These are phyloP conservation scores for Moesziomyces globuligerus DNA, from an alignment of 1,284 basidiomycete genomes.

Conservation along the genomic window DNA sequence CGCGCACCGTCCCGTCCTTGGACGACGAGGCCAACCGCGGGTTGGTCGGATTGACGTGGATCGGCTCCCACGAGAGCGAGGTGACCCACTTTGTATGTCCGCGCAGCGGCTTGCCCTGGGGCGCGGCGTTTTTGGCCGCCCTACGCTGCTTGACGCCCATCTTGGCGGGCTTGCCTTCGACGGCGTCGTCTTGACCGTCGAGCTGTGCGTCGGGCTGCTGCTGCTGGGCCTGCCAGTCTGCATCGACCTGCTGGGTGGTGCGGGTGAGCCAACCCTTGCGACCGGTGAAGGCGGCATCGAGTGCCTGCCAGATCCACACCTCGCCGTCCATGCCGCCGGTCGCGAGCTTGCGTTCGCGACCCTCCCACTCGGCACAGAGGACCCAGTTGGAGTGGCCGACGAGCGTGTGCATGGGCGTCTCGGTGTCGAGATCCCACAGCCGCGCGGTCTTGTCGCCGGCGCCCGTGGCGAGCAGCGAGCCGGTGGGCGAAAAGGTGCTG, in stretches of 20 bases:
- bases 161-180: slow-evolving; percentile 25
- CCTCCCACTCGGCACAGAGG: slow-evolving; percentile 96
- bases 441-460: slow-evolving; percentile 93
- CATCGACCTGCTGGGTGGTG: slow-evolving; percentile 56
- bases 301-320: slow-evolving; percentile 64
- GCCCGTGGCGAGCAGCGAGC: slow-evolving; percentile 88
- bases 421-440: slow-evolving; percentile 93
- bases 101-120: slow-evolving; percentile 68
- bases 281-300: slow-evolving; percentile 49
- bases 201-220: slow-evolving; percentile 10
- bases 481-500: slow-evolving; percentile 93
- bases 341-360: slow-evolving; percentile 85
- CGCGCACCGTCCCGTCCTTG: slow-evolving; percentile 92
- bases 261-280: slow-evolving; percentile 56
- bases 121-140: slow-evolving; percentile 59
- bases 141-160: slow-evolving; percentile 58
- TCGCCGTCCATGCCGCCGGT: slow-evolving; percentile 72
- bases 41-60: slow-evolving; percentile 72
- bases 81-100: slow-evolving; percentile 98
- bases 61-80: slow-evolving; percentile 94
- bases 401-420: slow-evolving; percentile 88
- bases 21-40: slow-evolving; percentile 88
- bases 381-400: slow-evolving; percentile 94
- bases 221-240: slow-evolving; percentile 39
- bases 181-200: slow-evolving; percentile 1